Evolutionary conservation across 2,329 filamentous ascomycete genomes (phyloP), one percentile per base, ranked within the genome.

Genomic region (Cladosporium oxysporum): DNA sequence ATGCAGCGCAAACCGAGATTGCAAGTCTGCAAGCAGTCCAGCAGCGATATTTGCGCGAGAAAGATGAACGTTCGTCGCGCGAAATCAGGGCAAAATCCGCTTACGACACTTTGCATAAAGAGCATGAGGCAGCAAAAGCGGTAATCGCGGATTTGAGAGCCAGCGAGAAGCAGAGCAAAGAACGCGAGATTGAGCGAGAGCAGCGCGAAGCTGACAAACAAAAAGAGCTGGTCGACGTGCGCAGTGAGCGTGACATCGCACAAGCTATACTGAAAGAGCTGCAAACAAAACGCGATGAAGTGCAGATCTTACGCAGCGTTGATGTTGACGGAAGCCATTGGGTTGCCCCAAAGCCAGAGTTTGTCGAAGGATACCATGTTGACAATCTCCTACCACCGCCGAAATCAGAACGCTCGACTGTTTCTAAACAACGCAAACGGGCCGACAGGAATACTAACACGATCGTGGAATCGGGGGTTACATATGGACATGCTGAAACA

Each of bases 361-460:
- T 35, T 21, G n/a, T 1, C n/a, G 41, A 47, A 47, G 41, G 5
- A 3, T 4, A 21, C n/a, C 2, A 12, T 47, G 10, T 21, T 29
- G 23, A 52, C 49, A 29, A 18, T 10, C 29, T 53, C 47, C 21
- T 53, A 14, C 33, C 60, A 44, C 60, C 47, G 2, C 53, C 29
- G n/a, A 23, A 49, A 12, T 16, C 28, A 11, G 23, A 49, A 26
- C 29, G 14, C 14, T 21, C 53, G 14, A 28, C 31, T 10, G n/a
- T 16, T 28, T 26, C 26, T n/a, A 58, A 58, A 50, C 62, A 64
- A 21, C 62, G 62, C 44, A 57, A 31, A n/a, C 35, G 49, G 18
- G 62, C 55, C n/a, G 62, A 64, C 26, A 53, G 62, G 35, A 58
- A 33, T 31, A 57, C 62, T 10, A 49, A 64, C 53, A 58, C 41